Conservation (phyloP, 345 rosid species). For the Toxicodendron radicans region DNA sequence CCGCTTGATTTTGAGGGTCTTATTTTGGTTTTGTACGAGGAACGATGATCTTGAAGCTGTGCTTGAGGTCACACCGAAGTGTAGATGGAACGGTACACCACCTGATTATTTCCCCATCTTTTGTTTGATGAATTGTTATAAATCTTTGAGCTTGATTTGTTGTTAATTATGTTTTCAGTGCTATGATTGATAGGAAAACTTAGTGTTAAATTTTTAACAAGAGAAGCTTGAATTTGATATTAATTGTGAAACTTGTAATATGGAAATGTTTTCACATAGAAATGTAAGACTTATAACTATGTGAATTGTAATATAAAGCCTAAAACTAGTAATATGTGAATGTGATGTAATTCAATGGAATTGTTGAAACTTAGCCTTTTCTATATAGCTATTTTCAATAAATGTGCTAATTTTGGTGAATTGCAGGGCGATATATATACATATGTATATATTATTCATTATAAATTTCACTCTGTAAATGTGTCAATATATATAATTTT, state of each 20-base stretch:
- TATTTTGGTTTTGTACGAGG: conserved; percentile 87
- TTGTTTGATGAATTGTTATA: not conserved
- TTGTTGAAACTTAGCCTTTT: not conserved
- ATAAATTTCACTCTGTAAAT: not conserved
- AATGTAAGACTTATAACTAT: not conserved
- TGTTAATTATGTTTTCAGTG: not conserved
- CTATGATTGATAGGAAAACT: too few relatives aligned
- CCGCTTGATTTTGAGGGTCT: conserved; percentile 90
- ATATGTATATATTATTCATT: too few relatives aligned
- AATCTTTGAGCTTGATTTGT: not conserved
- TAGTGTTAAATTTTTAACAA: too few relatives aligned
- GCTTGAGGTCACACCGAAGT: conserved; percentile 70
- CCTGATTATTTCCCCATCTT: conserved; percentile 14
- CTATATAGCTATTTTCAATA: not conserved
- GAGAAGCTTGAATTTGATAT: too few relatives aligned
- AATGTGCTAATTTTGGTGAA: not conserved
- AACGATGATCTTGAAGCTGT: conserved; percentile 97
- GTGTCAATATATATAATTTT: not conserved
- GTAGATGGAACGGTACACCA: conserved; percentile 80
- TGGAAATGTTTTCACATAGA: not conserved
- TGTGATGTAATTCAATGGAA: too few relatives aligned
- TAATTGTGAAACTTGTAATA: too few relatives aligned
- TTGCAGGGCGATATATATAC: too few relatives aligned
- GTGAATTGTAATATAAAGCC: not conserved
- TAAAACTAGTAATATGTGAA: too few relatives aligned